Conservation (phyloP, 2,329 filamentous ascomycete species). For the Colletotrichum sp. region DNA sequence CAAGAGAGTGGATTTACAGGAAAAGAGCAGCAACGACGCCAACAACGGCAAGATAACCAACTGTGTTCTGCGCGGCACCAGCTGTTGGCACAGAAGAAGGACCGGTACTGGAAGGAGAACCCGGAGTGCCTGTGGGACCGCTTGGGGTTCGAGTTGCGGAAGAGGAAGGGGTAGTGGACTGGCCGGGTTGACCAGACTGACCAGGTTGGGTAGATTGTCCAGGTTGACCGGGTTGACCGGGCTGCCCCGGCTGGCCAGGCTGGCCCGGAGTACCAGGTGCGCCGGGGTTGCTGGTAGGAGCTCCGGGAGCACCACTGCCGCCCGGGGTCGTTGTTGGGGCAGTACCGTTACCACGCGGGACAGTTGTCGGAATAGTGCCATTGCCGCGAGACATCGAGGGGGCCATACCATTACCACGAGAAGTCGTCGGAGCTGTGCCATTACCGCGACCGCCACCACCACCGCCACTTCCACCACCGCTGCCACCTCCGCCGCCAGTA, state of each 20-base stretch:
- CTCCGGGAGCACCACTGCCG: neutral
- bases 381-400: neutral
- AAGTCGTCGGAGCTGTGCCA: neutral
- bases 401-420: neutral
- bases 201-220: neutral
- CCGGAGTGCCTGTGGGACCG: constrained; percentile 8
- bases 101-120: constrained; percentile 4
- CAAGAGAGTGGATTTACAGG: constrained; percentile 35
- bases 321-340: neutral
- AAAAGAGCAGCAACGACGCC: constrained; percentile 46
- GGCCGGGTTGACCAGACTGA: constrained; percentile 9
- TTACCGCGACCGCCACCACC: neutral
- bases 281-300: neutral
- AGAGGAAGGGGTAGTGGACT: neutral
- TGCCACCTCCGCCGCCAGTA: neutral
- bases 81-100: constrained; percentile 27
- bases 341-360: neutral
- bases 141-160: neutral
- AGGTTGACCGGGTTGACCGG: neutral
- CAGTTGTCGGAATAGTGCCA: neutral
- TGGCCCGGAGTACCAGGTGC: neutral
- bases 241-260: constrained; percentile 7
- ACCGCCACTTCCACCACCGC: neutral
- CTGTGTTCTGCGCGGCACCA: constrained; percentile 33
- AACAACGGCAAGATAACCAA: constrained; percentile 38